These are phyloP conservation scores for Vanderwaltozyma tropicalis DNA, from an alignment of 805 yeast genomes.

Conservation along the genomic window DNA sequence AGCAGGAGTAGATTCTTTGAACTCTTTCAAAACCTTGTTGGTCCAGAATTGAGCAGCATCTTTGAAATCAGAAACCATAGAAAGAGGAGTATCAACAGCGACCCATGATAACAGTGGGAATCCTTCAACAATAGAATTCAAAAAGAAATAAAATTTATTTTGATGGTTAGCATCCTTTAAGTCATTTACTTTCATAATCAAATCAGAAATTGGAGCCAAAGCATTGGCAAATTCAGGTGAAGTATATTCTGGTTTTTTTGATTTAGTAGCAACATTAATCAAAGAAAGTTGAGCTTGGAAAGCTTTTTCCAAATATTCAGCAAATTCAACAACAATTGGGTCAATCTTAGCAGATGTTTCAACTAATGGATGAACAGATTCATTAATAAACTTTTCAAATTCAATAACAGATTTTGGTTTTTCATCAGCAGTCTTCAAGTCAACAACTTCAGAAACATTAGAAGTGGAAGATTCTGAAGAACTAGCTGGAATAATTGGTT, in stretches of 20 bases:
- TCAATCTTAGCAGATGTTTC: constrained; percentile 31
- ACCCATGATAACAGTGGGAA: constrained; percentile 90
- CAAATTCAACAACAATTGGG: constrained; percentile 39
- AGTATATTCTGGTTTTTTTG: constrained; percentile 54
- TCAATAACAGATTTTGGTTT: constrained; percentile 38
- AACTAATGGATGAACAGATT: constrained; percentile 50
- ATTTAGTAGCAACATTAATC: constrained; percentile 44
- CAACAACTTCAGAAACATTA: constrained; percentile 6
- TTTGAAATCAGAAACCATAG: constrained; percentile 68
- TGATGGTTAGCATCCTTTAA: constrained; percentile 68
- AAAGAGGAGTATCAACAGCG: constrained; percentile 62
- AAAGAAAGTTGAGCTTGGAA: constrained; percentile 44
- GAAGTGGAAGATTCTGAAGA: constrained; percentile 9
- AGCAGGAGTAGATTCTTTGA: constrained; percentile 54
- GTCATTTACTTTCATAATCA: constrained; percentile 46
- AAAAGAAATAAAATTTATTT: constrained; percentile 53
- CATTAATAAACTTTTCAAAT: constrained; percentile 45
- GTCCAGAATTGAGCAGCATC: constrained; percentile 94
- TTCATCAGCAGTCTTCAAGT: constrained; percentile 12
- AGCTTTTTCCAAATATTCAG: constrained; percentile 44
- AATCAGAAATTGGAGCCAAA: constrained; percentile 58
- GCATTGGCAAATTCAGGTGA: constrained; percentile 45
- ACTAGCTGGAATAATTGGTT: neutral
- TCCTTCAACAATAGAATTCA: constrained; percentile 83
- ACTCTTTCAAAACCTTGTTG: constrained; percentile 79